Evolutionary conservation across 495 filamentous ascomycete genomes (phyloP).

Genomic region (Xylona heveae): DNA sequence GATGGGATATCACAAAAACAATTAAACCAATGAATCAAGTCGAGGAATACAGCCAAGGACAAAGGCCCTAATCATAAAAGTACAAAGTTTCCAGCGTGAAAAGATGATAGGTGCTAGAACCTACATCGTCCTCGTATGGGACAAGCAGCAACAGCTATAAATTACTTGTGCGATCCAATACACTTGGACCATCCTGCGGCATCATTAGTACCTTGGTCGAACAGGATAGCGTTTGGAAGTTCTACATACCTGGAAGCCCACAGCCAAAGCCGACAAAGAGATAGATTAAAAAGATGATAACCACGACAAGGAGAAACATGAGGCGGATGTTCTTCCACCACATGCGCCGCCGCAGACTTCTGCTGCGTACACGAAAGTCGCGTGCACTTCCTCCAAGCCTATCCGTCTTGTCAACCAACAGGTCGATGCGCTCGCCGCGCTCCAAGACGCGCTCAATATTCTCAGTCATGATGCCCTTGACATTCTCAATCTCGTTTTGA

Average conservation of each 20-base stretch:
- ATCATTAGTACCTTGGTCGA: not conserved
- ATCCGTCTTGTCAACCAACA: constrained; percentile 95
- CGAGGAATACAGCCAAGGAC: no score
- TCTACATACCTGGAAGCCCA: constrained; percentile 32
- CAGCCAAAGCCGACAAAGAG: constrained; percentile 55
- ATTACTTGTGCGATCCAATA: no score
- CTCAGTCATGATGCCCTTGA: constrained; percentile 90
- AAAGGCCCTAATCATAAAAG: no score
- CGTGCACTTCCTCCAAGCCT: constrained; percentile 63
- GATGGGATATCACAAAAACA: no score
- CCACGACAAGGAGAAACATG: constrained; percentile 68
- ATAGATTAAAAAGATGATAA: constrained; percentile 69
- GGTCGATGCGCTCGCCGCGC: constrained; percentile 82
- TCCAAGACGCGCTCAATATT: constrained; percentile 95
- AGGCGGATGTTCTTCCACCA: constrained; percentile 92
- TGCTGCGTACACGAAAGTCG: constrained; percentile 72
- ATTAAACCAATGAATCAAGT: no score
- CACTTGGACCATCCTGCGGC: constrained; percentile 8
- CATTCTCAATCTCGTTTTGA: constrained; percentile 77
- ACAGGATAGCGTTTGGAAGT: not conserved
- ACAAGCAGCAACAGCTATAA: no score
- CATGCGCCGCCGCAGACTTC: constrained; percentile 75
- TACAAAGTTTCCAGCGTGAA: no score
- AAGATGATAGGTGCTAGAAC: no score
- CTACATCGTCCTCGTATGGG: no score